Evolutionary conservation across 345 rosid species (phyloP), one percentile per base, ranked within the genome.

Genomic region (Litchi chinensis): DNA sequence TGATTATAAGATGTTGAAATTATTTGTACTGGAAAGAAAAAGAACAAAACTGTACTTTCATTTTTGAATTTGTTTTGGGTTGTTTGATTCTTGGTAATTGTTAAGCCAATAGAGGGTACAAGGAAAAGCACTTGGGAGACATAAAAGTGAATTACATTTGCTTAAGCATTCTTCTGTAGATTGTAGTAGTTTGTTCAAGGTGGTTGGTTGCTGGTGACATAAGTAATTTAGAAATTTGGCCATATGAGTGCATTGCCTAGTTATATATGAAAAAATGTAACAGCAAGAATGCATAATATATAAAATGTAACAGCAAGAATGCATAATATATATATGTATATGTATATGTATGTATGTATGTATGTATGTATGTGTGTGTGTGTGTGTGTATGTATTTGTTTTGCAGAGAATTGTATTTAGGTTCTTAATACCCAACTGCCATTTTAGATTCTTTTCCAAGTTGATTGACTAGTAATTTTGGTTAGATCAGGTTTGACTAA

Each of bases 401-500:
- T 10, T 16, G 59, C 59, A 16, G 19, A 16, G 6, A 15, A 15
- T 54, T 54, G 59, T 54, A 54, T 50, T 50, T 50, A 50, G 5
- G 5, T 50, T 50, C 15, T 50, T 0, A 50, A 50, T 50, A 50
- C 15, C 18, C 56, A 50, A 50, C 56, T 11, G 19, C 56, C 56
- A 5, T 3, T 56, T 10, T 28, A 19, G 65, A 48, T 62, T 57
- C 6, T 24, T 43, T 64, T 65, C 9, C 44, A 44, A 43, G 60
- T 5, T 19, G 68, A 43, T 26, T 77, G 28, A 60, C 68, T 59
- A 5, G 37, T 19, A 18, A 22, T 59, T 24, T 39, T 15, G 18
- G 62, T 43, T 19, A 19, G 74, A 28, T 22, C 84, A 93, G 98
- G 98, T 70, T 32, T 95, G 85, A 89, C 71, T 22, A 81, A 75